A percentile compares a stretch with the other conserved stretches of the same genome.
phyloP scores from a whole-genome alignment of 2,329 filamentous ascomycete species.

The Penicillium aurantiogriseum region DNA sequence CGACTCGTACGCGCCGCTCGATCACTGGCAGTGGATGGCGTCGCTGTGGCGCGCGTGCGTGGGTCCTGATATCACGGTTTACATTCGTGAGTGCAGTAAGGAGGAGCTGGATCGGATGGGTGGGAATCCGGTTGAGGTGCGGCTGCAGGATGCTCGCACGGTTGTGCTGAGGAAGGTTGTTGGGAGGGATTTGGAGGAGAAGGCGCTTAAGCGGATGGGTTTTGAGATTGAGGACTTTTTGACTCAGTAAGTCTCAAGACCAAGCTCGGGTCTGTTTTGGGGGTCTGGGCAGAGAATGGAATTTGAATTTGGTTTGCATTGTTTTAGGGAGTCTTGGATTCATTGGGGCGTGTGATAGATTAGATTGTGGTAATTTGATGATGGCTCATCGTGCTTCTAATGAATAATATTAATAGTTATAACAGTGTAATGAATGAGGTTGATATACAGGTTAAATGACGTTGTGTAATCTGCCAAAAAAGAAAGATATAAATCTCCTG shows the following conservation, averaged over 20 bases:
- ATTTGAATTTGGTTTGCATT: slow-evolving; percentile 2
- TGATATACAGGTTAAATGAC: not conserved
- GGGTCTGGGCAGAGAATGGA: not conserved
- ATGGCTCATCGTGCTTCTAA: not conserved
- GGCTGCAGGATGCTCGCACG: slow-evolving; percentile 47
- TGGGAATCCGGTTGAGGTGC: slow-evolving; percentile 54
- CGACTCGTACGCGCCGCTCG: slow-evolving; percentile 75
- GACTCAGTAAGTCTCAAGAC: slow-evolving; percentile 31
- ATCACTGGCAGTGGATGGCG: slow-evolving; percentile 98
- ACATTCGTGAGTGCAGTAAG: slow-evolving; percentile 43
- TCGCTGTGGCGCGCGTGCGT: slow-evolving; percentile 86
- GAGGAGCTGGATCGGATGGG: slow-evolving; percentile 45
- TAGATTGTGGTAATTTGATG: slow-evolving; percentile 1
- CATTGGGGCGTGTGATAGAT: not conserved
- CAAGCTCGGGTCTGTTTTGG: not conserved
- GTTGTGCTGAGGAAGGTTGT: slow-evolving; percentile 54
- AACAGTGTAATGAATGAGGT: not conserved
- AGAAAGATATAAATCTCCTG: too few species aligned
- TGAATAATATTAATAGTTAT: not conserved
- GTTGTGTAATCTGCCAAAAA: not conserved
- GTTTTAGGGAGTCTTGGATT: not conserved
- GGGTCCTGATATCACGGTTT: slow-evolving; percentile 65
- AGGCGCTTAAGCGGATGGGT: slow-evolving; percentile 68
- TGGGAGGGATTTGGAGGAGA: slow-evolving; percentile 58
- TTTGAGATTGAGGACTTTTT: slow-evolving; percentile 83